These are phyloP conservation scores for Colletotrichum sp. DNA, from an alignment of 2,329 filamentous ascomycete species.

Conservation along the genomic window DNA sequence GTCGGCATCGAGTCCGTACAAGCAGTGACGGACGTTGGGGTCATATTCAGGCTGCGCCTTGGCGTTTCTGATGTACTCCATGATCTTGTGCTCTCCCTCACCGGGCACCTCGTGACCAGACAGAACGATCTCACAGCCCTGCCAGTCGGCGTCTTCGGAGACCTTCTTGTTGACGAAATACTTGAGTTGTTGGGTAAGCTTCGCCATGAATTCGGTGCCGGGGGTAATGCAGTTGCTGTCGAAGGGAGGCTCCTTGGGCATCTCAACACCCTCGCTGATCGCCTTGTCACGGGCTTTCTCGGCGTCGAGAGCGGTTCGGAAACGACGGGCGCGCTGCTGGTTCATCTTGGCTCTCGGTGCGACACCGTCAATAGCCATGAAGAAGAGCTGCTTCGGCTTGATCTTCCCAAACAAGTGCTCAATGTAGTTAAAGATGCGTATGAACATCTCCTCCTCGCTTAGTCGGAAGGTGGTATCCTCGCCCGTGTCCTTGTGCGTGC, in stretches of 20 bases:
- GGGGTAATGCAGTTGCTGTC: slow-evolving; percentile 99
- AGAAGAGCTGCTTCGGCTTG: slow-evolving; percentile 97
- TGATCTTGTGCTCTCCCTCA: slow-evolving; percentile 99
- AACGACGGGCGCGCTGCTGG: slow-evolving; percentile 93
- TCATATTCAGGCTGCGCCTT: slow-evolving; percentile 95
- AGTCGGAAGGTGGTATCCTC: slow-evolving; percentile 91
- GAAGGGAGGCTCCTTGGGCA: slow-evolving; percentile 94
- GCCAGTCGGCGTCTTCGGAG: slow-evolving; percentile 96
- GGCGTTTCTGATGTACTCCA: slow-evolving; percentile 98
- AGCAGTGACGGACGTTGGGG: slow-evolving; percentile 91
- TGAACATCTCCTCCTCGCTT: slow-evolving; percentile 99
- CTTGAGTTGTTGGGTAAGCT: slow-evolving; percentile 89
- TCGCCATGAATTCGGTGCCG: slow-evolving; percentile 97
- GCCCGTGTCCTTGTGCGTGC: slow-evolving; percentile 90
- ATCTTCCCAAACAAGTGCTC: slow-evolving; percentile 99
- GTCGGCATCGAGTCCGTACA: slow-evolving; percentile 97
- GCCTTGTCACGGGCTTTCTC: slow-evolving; percentile 93
- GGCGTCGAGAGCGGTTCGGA: slow-evolving; percentile 90
- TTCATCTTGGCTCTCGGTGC: slow-evolving; percentile 99
- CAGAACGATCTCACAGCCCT: slow-evolving; percentile 92
- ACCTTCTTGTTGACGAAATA: slow-evolving; percentile 99
- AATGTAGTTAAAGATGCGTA: slow-evolving; percentile 99
- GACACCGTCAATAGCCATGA: slow-evolving; percentile 99
- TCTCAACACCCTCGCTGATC: slow-evolving; percentile 83
- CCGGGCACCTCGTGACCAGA: slow-evolving; percentile 98